A percentile compares a stretch with the other conserved stretches of the same genome.
Conservation (phyloP, 768 basidiomycete species). For the Botryobasidium botryosum region DNA sequence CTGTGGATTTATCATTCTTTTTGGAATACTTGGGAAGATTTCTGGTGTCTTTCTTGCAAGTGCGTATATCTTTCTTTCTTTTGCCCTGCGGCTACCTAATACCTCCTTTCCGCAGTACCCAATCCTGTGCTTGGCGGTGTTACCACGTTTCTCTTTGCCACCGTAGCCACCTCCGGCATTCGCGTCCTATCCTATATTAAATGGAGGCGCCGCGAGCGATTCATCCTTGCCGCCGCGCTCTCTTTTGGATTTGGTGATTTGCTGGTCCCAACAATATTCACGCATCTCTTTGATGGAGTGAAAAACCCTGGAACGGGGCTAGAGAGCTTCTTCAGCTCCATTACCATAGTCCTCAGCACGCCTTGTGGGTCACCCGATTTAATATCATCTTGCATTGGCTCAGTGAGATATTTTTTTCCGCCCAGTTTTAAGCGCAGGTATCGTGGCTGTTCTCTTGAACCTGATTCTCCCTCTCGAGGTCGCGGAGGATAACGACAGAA, state of each 20-base stretch:
- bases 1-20: slow-evolving; percentile 61
- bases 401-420: background rate
- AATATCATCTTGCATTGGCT: background rate
- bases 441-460: slow-evolving; percentile 43
- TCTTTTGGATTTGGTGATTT: slow-evolving; percentile 26
- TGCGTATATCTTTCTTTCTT: slow-evolving; percentile 16
- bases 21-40: slow-evolving; percentile 65
- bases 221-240: slow-evolving; percentile 18
- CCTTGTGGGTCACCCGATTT: slow-evolving; percentile 39
- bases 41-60: slow-evolving; percentile 72
- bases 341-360: slow-evolving; percentile 64
- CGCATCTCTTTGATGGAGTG: slow-evolving; percentile 52
- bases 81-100: background rate
- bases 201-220: slow-evolving; percentile 32
- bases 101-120: slow-evolving; percentile 30
- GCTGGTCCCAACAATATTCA: slow-evolving; percentile 46
- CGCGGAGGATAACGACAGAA: background rate
- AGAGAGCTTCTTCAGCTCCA: slow-evolving; percentile 53
- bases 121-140: slow-evolving; percentile 71
- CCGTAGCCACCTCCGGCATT: slow-evolving; percentile 51
- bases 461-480: slow-evolving; percentile 31
- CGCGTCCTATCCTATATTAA: slow-evolving; percentile 44
- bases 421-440: slow-evolving; percentile 37
- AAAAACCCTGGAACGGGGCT: slow-evolving; percentile 34
- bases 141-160: slow-evolving; percentile 74